Conservation (phyloP, 257 asterid species). For the Datura wrightii region DNA sequence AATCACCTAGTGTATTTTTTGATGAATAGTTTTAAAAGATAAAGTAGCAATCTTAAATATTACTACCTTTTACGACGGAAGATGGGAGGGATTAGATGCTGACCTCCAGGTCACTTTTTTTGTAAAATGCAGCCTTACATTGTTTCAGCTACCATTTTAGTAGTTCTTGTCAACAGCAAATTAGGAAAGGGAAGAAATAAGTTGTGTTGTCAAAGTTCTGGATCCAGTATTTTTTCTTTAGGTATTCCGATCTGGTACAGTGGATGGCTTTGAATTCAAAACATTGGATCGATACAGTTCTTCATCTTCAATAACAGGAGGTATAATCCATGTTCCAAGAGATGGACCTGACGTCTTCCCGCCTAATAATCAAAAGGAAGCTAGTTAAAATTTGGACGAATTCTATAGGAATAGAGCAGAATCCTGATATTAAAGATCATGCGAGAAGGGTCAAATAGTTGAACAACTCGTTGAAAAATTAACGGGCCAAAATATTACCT, state of each 20-base stretch:
- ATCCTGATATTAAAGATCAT: neutral
- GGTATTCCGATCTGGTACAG: neutral
- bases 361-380: slow-evolving; percentile 48
- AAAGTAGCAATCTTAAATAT: neutral
- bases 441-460: neutral
- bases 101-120: neutral
- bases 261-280: slow-evolving; percentile 36
- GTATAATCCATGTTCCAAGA: slow-evolving; percentile 91
- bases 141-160: neutral
- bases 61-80: neutral
- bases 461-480: neutral
- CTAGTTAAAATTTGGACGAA: neutral
- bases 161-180: neutral
- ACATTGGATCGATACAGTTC: slow-evolving; percentile 50
- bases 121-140: neutral
- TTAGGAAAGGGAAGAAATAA: neutral
- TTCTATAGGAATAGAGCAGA: neutral
- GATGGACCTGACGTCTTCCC: slow-evolving; percentile 75
- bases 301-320: slow-evolving; percentile 74
- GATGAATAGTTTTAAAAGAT: neutral
- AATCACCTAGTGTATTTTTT: neutral
- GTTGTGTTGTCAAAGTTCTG: neutral
- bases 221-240: neutral
- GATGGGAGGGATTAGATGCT: neutral
- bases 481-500: slow-evolving; percentile 47